A percentile compares a stretch with the other conserved stretches of the same genome.
These are phyloP conservation scores for Magnaporthales sp. DNA, from an alignment of 2,329 filamentous ascomycete species.

Conservation along the genomic window DNA sequence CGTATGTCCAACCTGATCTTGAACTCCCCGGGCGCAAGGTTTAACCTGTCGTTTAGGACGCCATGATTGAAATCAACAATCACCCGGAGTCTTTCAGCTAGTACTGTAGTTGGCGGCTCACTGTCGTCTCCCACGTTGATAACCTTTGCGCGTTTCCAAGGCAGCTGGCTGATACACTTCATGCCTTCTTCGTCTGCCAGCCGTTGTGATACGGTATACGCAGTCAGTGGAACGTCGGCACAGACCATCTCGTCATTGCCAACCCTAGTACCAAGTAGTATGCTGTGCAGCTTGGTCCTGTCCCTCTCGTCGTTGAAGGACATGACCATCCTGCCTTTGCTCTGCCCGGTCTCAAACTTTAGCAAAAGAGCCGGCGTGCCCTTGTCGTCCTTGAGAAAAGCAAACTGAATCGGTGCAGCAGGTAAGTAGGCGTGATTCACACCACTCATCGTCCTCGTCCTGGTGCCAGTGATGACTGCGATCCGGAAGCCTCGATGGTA, in stretches of 20 bases:
- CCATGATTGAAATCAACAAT: constrained; percentile 69
- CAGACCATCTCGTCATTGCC: constrained; percentile 61
- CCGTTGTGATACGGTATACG: constrained; percentile 52
- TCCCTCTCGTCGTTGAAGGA: constrained; percentile 69
- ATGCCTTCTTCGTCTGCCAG: constrained; percentile 41
- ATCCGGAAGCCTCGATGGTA: constrained; percentile 75
- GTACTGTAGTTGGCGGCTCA: constrained; percentile 59
- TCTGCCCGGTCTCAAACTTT: constrained; percentile 56
- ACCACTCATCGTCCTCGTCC: constrained; percentile 68
- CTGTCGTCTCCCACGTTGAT: constrained; percentile 62
- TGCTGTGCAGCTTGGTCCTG: constrained; percentile 60
- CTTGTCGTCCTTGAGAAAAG: constrained; percentile 64
- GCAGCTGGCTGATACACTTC: constrained; percentile 38
- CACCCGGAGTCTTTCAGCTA: constrained; percentile 68
- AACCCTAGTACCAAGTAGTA: constrained; percentile 65
- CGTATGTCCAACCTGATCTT: constrained; percentile 56
- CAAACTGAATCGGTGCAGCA: constrained; percentile 64
- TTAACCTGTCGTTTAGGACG: constrained; percentile 74
- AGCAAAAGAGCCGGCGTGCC: constrained; percentile 62
- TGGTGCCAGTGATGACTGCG: constrained; percentile 67
- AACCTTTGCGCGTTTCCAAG: constrained; percentile 61
- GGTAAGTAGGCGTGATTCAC: constrained; percentile 62
- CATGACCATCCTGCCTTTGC: constrained; percentile 64
- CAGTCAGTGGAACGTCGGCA: constrained; percentile 57
- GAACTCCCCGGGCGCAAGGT: constrained; percentile 68